These are phyloP conservation scores for Hypoxylon sp. DNA, from an alignment of 2,329 filamentous ascomycete species.

Conservation along the genomic window DNA sequence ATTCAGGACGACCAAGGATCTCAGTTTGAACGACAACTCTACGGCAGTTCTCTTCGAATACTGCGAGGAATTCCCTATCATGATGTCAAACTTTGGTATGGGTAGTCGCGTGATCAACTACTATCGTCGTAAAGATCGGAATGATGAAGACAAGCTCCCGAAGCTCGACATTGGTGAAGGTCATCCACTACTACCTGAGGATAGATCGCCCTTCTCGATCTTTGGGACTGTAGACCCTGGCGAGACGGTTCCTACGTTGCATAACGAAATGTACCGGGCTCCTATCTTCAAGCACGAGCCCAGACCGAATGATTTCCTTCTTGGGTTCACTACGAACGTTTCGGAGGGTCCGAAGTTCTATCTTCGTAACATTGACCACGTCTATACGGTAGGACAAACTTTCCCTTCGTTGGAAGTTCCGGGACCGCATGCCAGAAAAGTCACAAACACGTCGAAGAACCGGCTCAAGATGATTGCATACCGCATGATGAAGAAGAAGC, in stretches of 20 bases:
- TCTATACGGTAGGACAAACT: slow-evolving; percentile 92
- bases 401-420: slow-evolving; percentile 94
- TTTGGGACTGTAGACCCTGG: slow-evolving; percentile 95
- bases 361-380: slow-evolving; percentile 89
- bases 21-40: slow-evolving; percentile 91
- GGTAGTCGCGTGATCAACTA: slow-evolving; percentile 97
- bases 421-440: slow-evolving; percentile 92
- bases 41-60: slow-evolving; percentile 92
- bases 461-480: slow-evolving; percentile 96
- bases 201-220: slow-evolving; percentile 94
- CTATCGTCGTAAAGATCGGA: slow-evolving; percentile 85
- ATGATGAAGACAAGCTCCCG: slow-evolving; percentile 80
- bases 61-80: slow-evolving; percentile 91
- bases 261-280: slow-evolving; percentile 95
- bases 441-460: slow-evolving; percentile 97
- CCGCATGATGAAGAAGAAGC: slow-evolving; percentile 85
- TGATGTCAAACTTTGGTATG: slow-evolving; percentile 98
- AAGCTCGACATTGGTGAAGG: slow-evolving; percentile 91
- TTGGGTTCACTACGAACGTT: slow-evolving; percentile 86
- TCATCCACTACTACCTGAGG: slow-evolving; percentile 88
- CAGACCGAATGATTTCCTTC: slow-evolving; percentile 85
- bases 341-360: slow-evolving; percentile 84
- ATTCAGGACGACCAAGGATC: slow-evolving; percentile 83
- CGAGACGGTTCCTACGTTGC: slow-evolving; percentile 89
- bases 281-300: slow-evolving; percentile 91